phyloP scores from a whole-genome alignment of 2,329 filamentous ascomycete species.

The Aspergillus sp. region DNA sequence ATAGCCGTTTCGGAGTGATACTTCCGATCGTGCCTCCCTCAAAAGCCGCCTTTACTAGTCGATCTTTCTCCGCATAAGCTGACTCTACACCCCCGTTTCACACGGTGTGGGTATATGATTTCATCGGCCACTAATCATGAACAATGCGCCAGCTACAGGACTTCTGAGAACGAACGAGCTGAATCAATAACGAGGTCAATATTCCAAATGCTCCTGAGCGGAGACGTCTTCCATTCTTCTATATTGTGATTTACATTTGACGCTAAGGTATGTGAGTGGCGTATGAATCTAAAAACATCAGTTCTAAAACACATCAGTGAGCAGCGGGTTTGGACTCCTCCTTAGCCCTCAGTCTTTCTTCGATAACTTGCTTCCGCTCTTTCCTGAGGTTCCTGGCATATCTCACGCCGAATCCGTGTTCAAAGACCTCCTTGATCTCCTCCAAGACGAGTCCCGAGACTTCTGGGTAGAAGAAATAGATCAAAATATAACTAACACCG shows the following conservation, averaged over 20 bases:
- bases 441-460: conserved; percentile 23
- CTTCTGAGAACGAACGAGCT: neutral
- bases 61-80: neutral
- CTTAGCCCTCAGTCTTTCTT: conserved; percentile 21
- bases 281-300: neutral
- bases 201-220: neutral
- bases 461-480: conserved; percentile 28
- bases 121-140: neutral
- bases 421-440: conserved; percentile 49
- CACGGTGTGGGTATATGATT: neutral
- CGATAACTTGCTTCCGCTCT: conserved; percentile 29
- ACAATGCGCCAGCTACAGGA: neutral
- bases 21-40: neutral
- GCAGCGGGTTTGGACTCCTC: neutral
- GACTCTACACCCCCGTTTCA: neutral
- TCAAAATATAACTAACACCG: conserved; percentile 45
- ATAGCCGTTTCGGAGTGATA: neutral
- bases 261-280: too few relatives aligned
- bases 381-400: conserved; percentile 43
- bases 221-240: neutral
- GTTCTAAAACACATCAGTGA: neutral
- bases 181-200: neutral
- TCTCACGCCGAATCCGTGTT: conserved; percentile 50
- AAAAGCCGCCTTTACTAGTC: neutral
- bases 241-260: neutral